Conservation (phyloP, 2,329 filamentous ascomycete genomes). For the Colletotrichum chlorophyti region DNA sequence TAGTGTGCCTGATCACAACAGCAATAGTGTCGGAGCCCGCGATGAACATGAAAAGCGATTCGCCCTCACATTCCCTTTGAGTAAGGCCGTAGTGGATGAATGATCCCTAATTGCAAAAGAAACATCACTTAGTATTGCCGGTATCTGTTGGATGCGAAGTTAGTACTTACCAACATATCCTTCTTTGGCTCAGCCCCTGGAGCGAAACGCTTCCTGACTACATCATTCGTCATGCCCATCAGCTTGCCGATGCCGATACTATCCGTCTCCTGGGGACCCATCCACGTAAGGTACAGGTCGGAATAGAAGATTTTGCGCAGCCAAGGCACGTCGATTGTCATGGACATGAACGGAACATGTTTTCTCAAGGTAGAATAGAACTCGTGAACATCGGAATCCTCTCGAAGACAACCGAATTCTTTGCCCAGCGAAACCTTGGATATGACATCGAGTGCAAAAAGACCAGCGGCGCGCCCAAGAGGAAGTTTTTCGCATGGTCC, state of each 20-base stretch:
- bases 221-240: conserved; percentile 33
- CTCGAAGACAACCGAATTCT: conserved; percentile 35
- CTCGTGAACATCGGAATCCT: conserved; percentile 31
- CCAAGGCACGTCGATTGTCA: conserved; percentile 33
- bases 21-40: conserved; percentile 66
- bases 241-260: conserved; percentile 18
- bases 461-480: no score
- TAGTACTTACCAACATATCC: conserved; percentile 30
- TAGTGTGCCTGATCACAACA: conserved; percentile 56
- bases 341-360: conserved; percentile 16
- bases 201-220: neutral
- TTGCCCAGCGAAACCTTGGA: conserved; percentile 33
- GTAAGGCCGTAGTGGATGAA: conserved; percentile 40
- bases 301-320: conserved; percentile 32
- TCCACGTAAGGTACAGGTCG: conserved; percentile 25
- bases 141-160: no score
- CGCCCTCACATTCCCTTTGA: conserved; percentile 36
- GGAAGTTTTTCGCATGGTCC: no score
- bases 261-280: conserved; percentile 34
- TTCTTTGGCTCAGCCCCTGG: conserved; percentile 21
- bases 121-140: no score
- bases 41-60: conserved; percentile 38
- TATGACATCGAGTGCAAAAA: conserved; percentile 33
- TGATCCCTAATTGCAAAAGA: conserved; percentile 34
- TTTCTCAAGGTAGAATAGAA: conserved; percentile 28